Evolutionary conservation across 495 filamentous ascomycete genomes (phyloP), one percentile per base, ranked within the genome.

Genomic region (Daldinia grandis): DNA sequence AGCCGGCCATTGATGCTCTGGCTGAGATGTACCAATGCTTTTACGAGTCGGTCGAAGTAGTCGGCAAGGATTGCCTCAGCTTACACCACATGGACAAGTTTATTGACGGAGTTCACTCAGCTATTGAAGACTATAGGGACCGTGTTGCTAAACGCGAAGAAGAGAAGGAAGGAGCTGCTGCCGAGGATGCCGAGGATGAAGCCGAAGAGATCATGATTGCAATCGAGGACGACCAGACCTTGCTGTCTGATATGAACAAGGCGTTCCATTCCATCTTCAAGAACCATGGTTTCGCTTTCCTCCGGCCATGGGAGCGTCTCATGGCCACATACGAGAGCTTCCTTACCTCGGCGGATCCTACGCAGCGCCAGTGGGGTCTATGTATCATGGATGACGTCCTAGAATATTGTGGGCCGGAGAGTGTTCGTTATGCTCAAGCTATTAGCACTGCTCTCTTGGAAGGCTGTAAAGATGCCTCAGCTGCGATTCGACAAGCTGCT

Each of bases 11-110:
- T 50, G 96, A 99, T 71, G 97, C 95, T 0, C 87, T 99, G 19
- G 95, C 96, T 10, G 96, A 98, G 81, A 97, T 99, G 93, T 99
- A 98, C 78, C 95, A 98, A 80, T 98, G 95, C 85, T 98, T 98
- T 84, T 99, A 99, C 79, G 96, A 99, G 79, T 97, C 92, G 6
- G 92, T 99, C 17, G 95, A 98, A 80, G 93, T 97, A 6, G 88
- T 97, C 65, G 95, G 94, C 62, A 90, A 91, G 80, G 87, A 91
- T 71, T 94, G 90, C 75, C 86, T 99, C 14, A 92, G 83, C 25
- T 82, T 83, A 51, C 84, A 89, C 47, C 90, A 97, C 76, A 93
- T 98, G 93, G 81, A 83, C 38, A 87, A 87, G 15, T 99, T 98
- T 81, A 94, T 98, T 68, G 87, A 92, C 64, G 90, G 90, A 0